Percentiles rank a stretch among this genome's conserved stretches.
Conservation (phyloP, 75 land plant genomes). For the Picea sitchensis region DNA sequence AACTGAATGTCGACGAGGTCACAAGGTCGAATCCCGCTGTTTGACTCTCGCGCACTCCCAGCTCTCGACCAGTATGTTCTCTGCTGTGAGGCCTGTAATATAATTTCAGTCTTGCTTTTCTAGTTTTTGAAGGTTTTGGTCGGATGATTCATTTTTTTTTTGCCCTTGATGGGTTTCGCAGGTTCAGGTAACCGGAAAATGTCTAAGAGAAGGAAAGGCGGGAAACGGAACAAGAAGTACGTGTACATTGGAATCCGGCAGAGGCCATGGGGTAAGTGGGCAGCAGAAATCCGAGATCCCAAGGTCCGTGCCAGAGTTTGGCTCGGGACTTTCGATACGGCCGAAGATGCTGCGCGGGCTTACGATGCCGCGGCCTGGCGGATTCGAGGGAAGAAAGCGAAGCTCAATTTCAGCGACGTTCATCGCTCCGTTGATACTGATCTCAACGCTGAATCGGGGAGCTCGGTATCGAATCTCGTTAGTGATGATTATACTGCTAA, state of each 20-base stretch:
- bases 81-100: no score
- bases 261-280: conserved; percentile 40
- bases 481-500: background rate
- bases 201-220: background rate
- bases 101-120: no score
- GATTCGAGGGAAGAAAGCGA: conserved; percentile 37
- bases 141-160: no score
- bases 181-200: no score
- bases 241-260: conserved; percentile 30
- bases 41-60: no score
- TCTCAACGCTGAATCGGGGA: background rate
- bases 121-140: no score
- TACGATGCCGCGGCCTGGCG: conserved; percentile 22
- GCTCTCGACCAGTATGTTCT: no score
- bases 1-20: no score
- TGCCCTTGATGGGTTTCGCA: no score
- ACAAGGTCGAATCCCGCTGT: no score
- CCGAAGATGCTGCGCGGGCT: conserved; percentile 22
- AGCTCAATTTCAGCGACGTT: conserved; percentile 23
- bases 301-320: conserved; percentile 16
- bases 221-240: conserved; percentile 7
- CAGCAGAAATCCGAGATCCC: conserved; percentile 25
- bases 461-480: background rate
- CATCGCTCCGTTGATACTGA: background rate
- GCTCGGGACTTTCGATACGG: conserved; percentile 22